phyloP scores from a whole-genome alignment of 2,329 filamentous ascomycete genomes.

The Aspergillus terreus region DNA sequence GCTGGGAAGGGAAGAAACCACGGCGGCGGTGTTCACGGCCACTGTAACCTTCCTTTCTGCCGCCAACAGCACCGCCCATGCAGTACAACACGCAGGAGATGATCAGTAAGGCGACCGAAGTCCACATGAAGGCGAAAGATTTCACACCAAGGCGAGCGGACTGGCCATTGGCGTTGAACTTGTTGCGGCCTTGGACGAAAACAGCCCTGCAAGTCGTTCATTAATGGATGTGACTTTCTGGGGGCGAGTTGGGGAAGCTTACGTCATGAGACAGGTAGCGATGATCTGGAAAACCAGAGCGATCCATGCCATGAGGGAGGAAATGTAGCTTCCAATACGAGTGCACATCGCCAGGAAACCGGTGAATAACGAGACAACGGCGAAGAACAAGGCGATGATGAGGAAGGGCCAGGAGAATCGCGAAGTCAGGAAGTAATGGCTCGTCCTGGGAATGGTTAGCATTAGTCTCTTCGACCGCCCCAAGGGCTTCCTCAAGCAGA shows the following conservation, averaged over 20 bases:
- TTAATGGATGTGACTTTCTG: not conserved
- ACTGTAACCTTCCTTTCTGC: slow-evolving; percentile 31
- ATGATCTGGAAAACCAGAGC: slow-evolving; percentile 59
- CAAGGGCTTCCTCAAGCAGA: not conserved
- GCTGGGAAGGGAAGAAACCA: slow-evolving; percentile 35
- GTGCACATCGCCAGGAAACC: slow-evolving; percentile 50
- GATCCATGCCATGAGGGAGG: slow-evolving; percentile 50
- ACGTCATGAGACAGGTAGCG: slow-evolving; percentile 60
- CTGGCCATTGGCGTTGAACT: slow-evolving; percentile 50
- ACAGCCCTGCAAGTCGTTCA: slow-evolving; percentile 47
- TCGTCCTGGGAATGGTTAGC: slow-evolving; percentile 37
- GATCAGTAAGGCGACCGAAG: slow-evolving; percentile 52
- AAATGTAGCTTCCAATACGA: slow-evolving; percentile 49
- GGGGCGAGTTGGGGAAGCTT: slow-evolving; percentile 32
- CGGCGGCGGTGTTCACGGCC: slow-evolving; percentile 35
- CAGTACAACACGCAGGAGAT: slow-evolving; percentile 57
- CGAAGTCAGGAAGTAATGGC: slow-evolving; percentile 78
- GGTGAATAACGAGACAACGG: slow-evolving; percentile 42
- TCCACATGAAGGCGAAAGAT: slow-evolving; percentile 62
- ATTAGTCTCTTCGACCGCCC: not conserved
- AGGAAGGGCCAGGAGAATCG: slow-evolving; percentile 92
- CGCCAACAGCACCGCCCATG: slow-evolving; percentile 38
- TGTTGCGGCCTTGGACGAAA: slow-evolving; percentile 55
- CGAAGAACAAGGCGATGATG: slow-evolving; percentile 79
- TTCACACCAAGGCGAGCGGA: slow-evolving; percentile 52